Evolutionary conservation across 2,329 filamentous ascomycete genomes (phyloP).

Genomic region (Neopestalotiopsis clavispora): DNA sequence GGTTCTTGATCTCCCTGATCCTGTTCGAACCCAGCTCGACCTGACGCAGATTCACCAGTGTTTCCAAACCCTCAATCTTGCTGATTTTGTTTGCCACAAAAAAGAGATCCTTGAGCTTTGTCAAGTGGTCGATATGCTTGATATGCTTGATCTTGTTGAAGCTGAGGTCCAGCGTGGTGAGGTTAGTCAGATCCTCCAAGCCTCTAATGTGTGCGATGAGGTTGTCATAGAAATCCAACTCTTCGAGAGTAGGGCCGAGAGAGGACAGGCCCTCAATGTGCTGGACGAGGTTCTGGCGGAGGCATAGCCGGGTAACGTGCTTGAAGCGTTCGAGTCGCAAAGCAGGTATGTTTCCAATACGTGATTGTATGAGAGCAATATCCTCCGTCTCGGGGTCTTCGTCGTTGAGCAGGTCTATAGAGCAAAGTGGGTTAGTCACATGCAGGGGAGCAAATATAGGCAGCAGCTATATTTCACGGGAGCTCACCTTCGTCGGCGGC

Average conservation of each 20-base stretch:
- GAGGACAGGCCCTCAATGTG: constrained; percentile 75
- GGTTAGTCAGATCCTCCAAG: constrained; percentile 75
- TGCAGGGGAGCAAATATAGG: neutral
- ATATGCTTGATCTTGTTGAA: constrained; percentile 99
- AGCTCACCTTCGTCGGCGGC: constrained; percentile 77
- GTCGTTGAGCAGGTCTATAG: constrained; percentile 62
- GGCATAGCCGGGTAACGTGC: constrained; percentile 77
- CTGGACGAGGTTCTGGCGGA: constrained; percentile 90
- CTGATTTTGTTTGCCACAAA: constrained; percentile 95
- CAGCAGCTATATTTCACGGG: neutral
- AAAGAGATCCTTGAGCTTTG: constrained; percentile 80
- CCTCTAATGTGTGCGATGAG: constrained; percentile 85
- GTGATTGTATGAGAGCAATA: constrained; percentile 88
- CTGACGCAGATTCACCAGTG: constrained; percentile 75
- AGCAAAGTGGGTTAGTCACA: neutral
- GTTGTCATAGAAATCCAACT: constrained; percentile 97
- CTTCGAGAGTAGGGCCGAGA: constrained; percentile 71
- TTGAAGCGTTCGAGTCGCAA: constrained; percentile 85
- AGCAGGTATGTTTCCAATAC: constrained; percentile 77
- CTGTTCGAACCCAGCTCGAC: constrained; percentile 92
- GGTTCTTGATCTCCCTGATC: constrained; percentile 85
- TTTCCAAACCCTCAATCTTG: constrained; percentile 83
- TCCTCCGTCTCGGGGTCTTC: constrained; percentile 70
- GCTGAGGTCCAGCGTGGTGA: constrained; percentile 85
- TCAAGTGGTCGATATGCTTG: constrained; percentile 82